Evolutionary conservation across 1,284 basidiomycete species (phyloP), one percentile per base, ranked within the genome.

Genomic region (Irpex lacteus): DNA sequence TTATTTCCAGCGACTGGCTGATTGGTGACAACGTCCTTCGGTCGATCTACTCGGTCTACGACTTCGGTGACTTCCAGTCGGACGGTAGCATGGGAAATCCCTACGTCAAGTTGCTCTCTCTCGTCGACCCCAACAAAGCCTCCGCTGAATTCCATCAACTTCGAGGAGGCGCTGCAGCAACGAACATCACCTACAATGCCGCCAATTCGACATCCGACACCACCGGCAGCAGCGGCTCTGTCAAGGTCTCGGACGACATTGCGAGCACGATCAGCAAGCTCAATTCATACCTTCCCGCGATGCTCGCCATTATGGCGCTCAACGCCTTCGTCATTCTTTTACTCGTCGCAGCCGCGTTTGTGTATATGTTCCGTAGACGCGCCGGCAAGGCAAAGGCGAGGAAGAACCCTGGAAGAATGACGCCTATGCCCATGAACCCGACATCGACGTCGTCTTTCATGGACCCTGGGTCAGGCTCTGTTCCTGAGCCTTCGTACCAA

Each of bases 1-100:
- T 44, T 11, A 53, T 44, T 36, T 64, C 21, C 66, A 92, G 90
- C 71, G 91, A 93, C 72, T 90, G 89, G 87, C 80, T 95, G 61
- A 76, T 95, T 56, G 94, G 94, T 38, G 91, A 91, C 75, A 92
- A 90, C 70, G 83, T 92, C 73, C 81, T 94, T 64, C 91, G 94
- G 62, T 92, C 92, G 6, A 78, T 92, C 50, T 95, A 95, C 77
- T 86, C 92, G 13, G 79, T 95, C 61, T 96, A 95, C 74, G 90
- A 95, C 75, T 94, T 92, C 72, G 94, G 94, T 21, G 90, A 94
- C 76, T 92, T 87, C 70, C 84, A 88, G 70, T 74, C 80, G 9
- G 77, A 81, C 4, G 84, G 84, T 47, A 76, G 81, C 19, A 87
- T 88, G 85, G 90, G 89, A 54, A 76, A 87, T 70, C 92, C 91